Evolutionary conservation across 306 rosid genomes (phyloP), one percentile per base, ranked within the genome.

Genomic region (Trifolium dubium): DNA sequence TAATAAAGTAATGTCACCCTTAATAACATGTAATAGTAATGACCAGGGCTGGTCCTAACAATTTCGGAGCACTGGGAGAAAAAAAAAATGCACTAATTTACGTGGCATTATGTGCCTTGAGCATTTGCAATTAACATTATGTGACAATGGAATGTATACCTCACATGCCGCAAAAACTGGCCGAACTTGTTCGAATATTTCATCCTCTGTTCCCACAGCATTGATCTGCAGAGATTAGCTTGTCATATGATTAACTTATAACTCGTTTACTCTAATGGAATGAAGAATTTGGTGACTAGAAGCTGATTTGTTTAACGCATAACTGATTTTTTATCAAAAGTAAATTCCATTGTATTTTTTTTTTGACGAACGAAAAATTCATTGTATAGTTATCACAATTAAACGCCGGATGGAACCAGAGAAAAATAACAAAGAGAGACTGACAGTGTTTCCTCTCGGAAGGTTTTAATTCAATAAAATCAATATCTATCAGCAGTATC

Each of bases 131-230:
- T 18, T 40, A 47, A 72, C 40, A 28, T 9, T 6, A 77, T 4
- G 28, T 2, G 18, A 51, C n/a, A 41, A 74, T 9, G 50, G 19
- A 60, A 80, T 29, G 49, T 65, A 72, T 85, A 91, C 98, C 96
- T 85, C 84, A 67, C 41, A 77, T 9, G 81, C 53, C 35, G 80
- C 85, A 73, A 91, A 94, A 83, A 84, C 49, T 64, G 87, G 98
- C 61, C 83, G 80, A 84, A 94, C 98, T 67, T 87, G 85, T 77
- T 94, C 88, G 81, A 91, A 94, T 85, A 94, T 86, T 82, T 91
- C 90, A 80, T 89, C 96, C 34, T 47, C 95, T 4, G 90, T 82
- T 81, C 98, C 98, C 56, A 91, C 90, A 69, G 92, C 98, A 41
- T 65, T 84, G 79, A 94, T 94, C 98, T 94, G 89, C 87, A 83